phyloP scores from a whole-genome alignment of 176 grass and related monocot species.

The Leersia perrieri region DNA sequence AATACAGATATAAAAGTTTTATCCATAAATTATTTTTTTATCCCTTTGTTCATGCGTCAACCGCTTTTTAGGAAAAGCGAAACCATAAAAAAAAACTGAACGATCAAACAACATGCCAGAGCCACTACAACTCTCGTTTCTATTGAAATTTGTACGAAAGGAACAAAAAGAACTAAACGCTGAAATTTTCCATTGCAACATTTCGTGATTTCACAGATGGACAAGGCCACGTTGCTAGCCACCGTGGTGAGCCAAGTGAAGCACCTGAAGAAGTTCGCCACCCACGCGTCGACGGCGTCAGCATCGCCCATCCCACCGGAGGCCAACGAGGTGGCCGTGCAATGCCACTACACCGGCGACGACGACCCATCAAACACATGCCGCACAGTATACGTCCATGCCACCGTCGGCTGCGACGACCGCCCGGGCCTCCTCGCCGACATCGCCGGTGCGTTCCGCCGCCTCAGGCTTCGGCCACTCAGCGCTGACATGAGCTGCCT shows the following conservation, averaged over 20 bases:
- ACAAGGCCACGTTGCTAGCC: slow-evolving; percentile 49
- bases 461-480: slow-evolving; percentile 35
- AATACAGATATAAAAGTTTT: too few relatives aligned
- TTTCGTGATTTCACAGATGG: slow-evolving; percentile 36
- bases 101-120: too few relatives aligned
- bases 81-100: too few relatives aligned
- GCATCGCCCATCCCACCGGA: slow-evolving; percentile 19
- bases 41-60: too few relatives aligned
- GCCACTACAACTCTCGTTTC: too few relatives aligned
- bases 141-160: too few relatives aligned
- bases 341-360: slow-evolving; percentile 3
- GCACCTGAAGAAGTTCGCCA: slow-evolving; percentile 33
- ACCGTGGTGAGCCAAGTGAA: slow-evolving; percentile 35
- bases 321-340: slow-evolving; percentile 23
- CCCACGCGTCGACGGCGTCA: neutral
- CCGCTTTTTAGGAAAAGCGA: too few relatives aligned
- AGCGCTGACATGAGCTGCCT: slow-evolving; percentile 28
- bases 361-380: too few relatives aligned
- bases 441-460: slow-evolving; percentile 24
- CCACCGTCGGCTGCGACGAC: slow-evolving; percentile 50
- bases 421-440: slow-evolving; percentile 34
- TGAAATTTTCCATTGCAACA: neutral
- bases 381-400: slow-evolving; percentile 32
- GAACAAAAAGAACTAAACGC: neutral
- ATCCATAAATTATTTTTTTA: too few relatives aligned